A percentile compares a stretch with the other conserved stretches of the same genome.
Evolutionary conservation across 1,284 basidiomycete genomes (phyloP).

Genomic region (Naganishia albida): DNA sequence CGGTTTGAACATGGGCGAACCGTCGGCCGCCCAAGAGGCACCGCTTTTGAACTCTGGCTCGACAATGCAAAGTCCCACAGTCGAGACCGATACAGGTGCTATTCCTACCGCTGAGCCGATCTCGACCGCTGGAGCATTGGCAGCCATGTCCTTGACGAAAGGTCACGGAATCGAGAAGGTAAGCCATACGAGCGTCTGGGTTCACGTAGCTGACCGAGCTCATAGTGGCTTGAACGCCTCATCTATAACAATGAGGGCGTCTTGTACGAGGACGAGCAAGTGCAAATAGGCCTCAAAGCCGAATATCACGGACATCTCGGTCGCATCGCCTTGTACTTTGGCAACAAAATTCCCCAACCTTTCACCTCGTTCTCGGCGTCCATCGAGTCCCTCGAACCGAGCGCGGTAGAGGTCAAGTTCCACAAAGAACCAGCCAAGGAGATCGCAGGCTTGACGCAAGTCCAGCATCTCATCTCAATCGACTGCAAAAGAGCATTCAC

Average conservation of each 20-base stretch:
- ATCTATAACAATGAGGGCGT: constrained; percentile 81
- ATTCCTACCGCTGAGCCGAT: constrained; percentile 32
- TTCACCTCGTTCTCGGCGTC: constrained; percentile 86
- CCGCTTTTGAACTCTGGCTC: constrained; percentile 35
- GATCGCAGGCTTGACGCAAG: constrained; percentile 79
- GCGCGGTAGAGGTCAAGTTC: constrained; percentile 76
- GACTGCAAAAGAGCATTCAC: constrained; percentile 89
- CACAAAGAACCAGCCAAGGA: constrained; percentile 79
- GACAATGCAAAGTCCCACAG: constrained; percentile 5
- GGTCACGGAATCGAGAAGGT: constrained; percentile 72
- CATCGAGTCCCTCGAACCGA: constrained; percentile 70
- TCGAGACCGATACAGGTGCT: constrained; percentile 21
- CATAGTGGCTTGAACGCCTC: constrained; percentile 79
- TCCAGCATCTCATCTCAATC: constrained; percentile 87
- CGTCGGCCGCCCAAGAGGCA: constrained; percentile 50
- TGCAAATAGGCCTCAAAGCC: constrained; percentile 95
- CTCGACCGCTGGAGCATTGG: constrained; percentile 32
- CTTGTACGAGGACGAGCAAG: constrained; percentile 90
- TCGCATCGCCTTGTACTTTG: constrained; percentile 88
- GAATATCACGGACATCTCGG: constrained; percentile 91
- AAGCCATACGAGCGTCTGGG: constrained; percentile 17
- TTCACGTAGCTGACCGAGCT: background rate
- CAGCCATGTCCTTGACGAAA: constrained; percentile 56
- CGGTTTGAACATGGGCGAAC: constrained; percentile 71
- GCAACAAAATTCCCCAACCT: constrained; percentile 87